phyloP scores from a whole-genome alignment of 2,329 filamentous ascomycete species.

The Scytalidium sp. region DNA sequence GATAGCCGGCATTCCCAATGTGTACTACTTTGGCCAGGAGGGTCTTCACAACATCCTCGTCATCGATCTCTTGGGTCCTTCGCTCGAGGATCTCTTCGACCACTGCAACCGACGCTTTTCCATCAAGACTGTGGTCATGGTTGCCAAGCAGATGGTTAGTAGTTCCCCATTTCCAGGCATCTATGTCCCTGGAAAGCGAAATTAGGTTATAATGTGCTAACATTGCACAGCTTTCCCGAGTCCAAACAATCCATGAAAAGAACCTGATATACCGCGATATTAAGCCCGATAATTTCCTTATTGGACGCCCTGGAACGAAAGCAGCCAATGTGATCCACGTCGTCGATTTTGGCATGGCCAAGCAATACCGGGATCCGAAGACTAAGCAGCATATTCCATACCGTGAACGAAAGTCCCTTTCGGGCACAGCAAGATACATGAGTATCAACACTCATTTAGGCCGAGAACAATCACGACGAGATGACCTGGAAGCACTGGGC shows the following conservation, averaged over 20 bases:
- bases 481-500: slow-evolving; percentile 86
- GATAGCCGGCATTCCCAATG: slow-evolving; percentile 94
- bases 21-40: slow-evolving; percentile 99
- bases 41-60: slow-evolving; percentile 98
- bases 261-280: slow-evolving; percentile 99
- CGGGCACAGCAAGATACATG: slow-evolving; percentile 97
- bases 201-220: slow-evolving; percentile 15
- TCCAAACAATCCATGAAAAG: slow-evolving; percentile 95
- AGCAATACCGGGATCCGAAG: slow-evolving; percentile 98
- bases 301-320: slow-evolving; percentile 88
- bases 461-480: slow-evolving; percentile 90
- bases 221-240: slow-evolving; percentile 69
- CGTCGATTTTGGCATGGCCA: slow-evolving; percentile 99
- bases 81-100: slow-evolving; percentile 94
- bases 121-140: slow-evolving; percentile 98
- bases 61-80: slow-evolving; percentile 92
- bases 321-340: slow-evolving; percentile 98
- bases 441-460: slow-evolving; percentile 99
- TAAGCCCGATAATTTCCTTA: slow-evolving; percentile 99
- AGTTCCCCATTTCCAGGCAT: background rate
- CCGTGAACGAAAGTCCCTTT: slow-evolving; percentile 92
- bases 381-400: slow-evolving; percentile 99
- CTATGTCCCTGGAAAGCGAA: too few relatives aligned
- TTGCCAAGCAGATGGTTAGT: slow-evolving; percentile 94
- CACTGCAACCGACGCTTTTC: slow-evolving; percentile 94